These are phyloP conservation scores for Leishmania turanica DNA, from an alignment of 208 protist genomes.

Conservation along the genomic window DNA sequence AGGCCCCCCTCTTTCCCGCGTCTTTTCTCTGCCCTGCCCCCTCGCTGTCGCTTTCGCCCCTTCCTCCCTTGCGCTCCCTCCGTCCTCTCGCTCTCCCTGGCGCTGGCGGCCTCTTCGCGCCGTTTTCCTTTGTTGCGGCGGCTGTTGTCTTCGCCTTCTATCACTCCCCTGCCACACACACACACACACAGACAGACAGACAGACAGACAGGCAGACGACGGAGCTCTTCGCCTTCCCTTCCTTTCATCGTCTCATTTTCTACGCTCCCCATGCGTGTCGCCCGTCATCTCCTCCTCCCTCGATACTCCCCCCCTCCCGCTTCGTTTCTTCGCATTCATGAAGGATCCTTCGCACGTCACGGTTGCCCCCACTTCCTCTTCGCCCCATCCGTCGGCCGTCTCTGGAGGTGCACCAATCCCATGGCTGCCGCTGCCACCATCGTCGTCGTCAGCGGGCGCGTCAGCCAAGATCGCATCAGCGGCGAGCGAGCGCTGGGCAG, in stretches of 20 bases:
- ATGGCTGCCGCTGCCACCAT: constrained; percentile 10
- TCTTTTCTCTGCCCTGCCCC: neutral
- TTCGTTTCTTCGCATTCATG: constrained; percentile 7
- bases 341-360: neutral
- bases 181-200: neutral
- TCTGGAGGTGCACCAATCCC: constrained; percentile 4
- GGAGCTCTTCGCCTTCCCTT: neutral
- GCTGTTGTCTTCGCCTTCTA: neutral
- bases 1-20: neutral
- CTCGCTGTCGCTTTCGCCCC: neutral
- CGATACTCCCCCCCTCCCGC: neutral
- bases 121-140: neutral
- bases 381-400: neutral
- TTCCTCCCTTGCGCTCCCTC: neutral
- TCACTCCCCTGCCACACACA: neutral
- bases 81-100: neutral
- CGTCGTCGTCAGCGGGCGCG: neutral
- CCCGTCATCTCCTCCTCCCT: neutral
- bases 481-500: constrained; percentile 12
- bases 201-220: neutral
- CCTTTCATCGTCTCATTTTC: neutral
- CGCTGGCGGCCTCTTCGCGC: no score
- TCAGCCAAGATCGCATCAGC: neutral
- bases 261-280: neutral
- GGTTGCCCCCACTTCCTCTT: neutral